Conservation (phyloP, 2,329 filamentous ascomycete genomes). For the Drechslerella dactyloides region DNA sequence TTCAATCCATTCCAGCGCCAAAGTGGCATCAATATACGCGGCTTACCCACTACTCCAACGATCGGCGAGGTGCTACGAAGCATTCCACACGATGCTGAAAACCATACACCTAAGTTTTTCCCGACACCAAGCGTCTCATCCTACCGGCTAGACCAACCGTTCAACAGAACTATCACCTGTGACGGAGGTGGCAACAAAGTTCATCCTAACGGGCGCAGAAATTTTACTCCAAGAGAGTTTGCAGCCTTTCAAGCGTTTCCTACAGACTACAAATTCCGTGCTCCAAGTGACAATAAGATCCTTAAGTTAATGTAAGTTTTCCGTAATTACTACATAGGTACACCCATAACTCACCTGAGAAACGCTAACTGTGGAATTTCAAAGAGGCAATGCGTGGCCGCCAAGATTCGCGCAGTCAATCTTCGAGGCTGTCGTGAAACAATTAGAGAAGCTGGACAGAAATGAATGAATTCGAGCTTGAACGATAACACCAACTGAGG, state of each 20-base stretch:
- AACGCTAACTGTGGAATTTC: not conserved
- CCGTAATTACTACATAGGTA: not conserved
- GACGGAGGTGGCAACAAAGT: conserved; percentile 67
- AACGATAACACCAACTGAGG: too few relatives aligned
- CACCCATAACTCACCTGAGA: not conserved
- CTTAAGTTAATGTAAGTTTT: conserved; percentile 33
- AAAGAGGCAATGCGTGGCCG: conserved; percentile 45
- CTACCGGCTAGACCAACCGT: conserved; percentile 45
- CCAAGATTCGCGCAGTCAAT: conserved; percentile 39
- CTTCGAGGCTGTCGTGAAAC: conserved; percentile 22
- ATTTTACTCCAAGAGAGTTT: conserved; percentile 71
- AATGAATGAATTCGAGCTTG: not conserved
- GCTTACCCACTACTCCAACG: conserved; percentile 58
- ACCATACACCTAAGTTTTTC: conserved; percentile 58
- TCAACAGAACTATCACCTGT: conserved; percentile 67
- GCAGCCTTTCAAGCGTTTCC: conserved; percentile 76
- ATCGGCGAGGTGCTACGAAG: conserved; percentile 59
- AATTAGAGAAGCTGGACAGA: conserved; percentile 21
- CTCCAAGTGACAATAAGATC: conserved; percentile 3
- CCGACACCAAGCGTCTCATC: conserved; percentile 53
- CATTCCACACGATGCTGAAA: conserved; percentile 58
- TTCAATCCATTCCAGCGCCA: conserved; percentile 56
- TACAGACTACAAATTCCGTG: conserved; percentile 64
- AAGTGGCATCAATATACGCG: conserved; percentile 52
- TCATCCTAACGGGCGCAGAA: conserved; percentile 69